Conservation (phyloP, 768 basidiomycete genomes). For the Tylopilus sp. region DNA sequence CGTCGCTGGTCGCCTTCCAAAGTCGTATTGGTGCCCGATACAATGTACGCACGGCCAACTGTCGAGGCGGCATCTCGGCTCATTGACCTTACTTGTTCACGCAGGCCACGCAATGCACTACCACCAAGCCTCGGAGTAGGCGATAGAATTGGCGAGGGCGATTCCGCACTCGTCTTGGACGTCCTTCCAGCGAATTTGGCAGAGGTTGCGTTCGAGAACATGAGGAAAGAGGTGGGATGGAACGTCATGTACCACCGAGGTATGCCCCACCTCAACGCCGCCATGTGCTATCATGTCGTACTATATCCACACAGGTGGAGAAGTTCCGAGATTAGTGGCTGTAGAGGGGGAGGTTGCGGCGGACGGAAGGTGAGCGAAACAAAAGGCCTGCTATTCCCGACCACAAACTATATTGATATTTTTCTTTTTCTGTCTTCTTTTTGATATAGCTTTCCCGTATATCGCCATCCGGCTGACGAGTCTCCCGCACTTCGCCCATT, state of each 20-base stretch:
- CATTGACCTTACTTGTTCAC: conserved; percentile 1
- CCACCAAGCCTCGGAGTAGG: conserved; percentile 32
- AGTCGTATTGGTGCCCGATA: neutral
- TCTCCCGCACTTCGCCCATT: conserved; percentile 67
- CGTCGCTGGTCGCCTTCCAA: neutral
- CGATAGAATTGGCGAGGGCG: conserved; percentile 60
- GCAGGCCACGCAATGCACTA: conserved; percentile 20
- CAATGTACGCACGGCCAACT: conserved; percentile 17
- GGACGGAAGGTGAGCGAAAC: conserved; percentile 44
- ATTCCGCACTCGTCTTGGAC: conserved; percentile 56
- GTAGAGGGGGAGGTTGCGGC: conserved; percentile 53
- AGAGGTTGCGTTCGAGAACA: conserved; percentile 50
- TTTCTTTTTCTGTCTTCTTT: neutral
- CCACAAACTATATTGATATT: neutral
- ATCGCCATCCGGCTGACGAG: conserved; percentile 79
- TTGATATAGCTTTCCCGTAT: conserved; percentile 61
- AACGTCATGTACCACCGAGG: conserved; percentile 73
- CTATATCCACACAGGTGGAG: conserved; percentile 51
- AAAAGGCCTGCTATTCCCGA: conserved; percentile 13
- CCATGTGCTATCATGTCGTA: neutral
- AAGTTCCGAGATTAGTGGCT: conserved; percentile 64
- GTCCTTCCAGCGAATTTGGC: conserved; percentile 57
- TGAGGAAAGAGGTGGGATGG: conserved; percentile 69
- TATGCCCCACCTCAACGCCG: conserved; percentile 22
- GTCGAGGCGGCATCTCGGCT: conserved; percentile 1